Percentiles rank a stretch among this genome's conserved stretches.
phyloP scores from a whole-genome alignment of 495 filamentous ascomycete species.

The Neurospora intermedia region DNA sequence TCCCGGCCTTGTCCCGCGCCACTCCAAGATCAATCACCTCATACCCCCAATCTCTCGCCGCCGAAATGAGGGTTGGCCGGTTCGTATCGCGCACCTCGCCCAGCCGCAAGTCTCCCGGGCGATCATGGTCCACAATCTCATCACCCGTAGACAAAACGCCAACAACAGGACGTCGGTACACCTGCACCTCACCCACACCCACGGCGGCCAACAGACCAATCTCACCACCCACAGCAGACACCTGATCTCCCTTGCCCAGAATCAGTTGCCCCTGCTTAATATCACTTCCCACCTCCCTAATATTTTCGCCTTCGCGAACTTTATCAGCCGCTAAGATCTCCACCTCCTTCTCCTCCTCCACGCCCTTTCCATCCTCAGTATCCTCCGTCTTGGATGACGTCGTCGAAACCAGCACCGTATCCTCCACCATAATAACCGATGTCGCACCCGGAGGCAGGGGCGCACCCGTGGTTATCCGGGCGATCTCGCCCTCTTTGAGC shows the following conservation, averaged over 20 bases:
- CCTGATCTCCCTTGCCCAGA: constrained; percentile 61
- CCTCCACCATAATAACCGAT: constrained; percentile 95
- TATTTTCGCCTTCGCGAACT: constrained; percentile 73
- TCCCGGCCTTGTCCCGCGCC: constrained; percentile 64
- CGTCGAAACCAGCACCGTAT: constrained; percentile 64
- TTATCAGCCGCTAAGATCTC: constrained; percentile 63
- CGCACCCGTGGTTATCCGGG: constrained; percentile 89
- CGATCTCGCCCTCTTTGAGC: constrained; percentile 62
- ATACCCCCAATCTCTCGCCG: constrained; percentile 65
- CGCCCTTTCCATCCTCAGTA: constrained; percentile 73
- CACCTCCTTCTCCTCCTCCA: constrained; percentile 79
- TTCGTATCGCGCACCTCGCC: constrained; percentile 94
- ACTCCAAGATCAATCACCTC: constrained; percentile 80
- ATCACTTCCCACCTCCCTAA: constrained; percentile 86
- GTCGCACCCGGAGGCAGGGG: constrained; percentile 82
- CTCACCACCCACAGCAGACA: constrained; percentile 80
- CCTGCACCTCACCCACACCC: constrained; percentile 58
- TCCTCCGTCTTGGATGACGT: constrained; percentile 79
- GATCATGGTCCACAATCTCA: constrained; percentile 73
- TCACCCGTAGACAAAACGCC: constrained; percentile 92
- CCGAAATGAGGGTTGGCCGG: constrained; percentile 71
- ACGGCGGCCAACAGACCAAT: constrained; percentile 82
- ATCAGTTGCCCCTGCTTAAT: constrained; percentile 57
- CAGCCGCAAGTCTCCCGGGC: constrained; percentile 48
- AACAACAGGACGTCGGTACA: constrained; percentile 67